Evolutionary conservation across 805 yeast species (phyloP), one percentile per base, ranked within the genome.

Genomic region (Kazachstania martiniae): DNA sequence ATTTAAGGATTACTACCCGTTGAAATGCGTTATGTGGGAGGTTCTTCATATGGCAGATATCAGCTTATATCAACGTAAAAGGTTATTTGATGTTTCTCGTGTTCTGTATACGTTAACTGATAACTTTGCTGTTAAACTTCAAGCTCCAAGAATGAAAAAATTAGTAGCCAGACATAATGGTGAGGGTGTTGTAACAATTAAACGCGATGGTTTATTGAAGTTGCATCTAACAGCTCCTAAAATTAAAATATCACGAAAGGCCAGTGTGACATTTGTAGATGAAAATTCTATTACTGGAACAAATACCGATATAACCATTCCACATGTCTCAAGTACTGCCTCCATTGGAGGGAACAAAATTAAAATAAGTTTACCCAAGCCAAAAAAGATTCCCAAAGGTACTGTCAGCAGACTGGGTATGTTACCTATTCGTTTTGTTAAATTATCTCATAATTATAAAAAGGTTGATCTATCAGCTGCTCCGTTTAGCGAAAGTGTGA

Each of bases 81-180:
- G 66, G 22, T 46, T 89, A 7, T 76, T 81, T 42, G 80, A 74
- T 36, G 47, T 83, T 3, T 63, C 82, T 32, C 72, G 74, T 26
- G 68, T 89, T 7, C 56, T 89, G 18, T 82, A 73, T 44, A 68
- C 68, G 25, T 71, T 86, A 5, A 56, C 61, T 19, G 77, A 80
- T 40, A 63, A 72, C 2, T 66, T 77, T 28, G 48, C 69, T n/a
- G 85, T 85, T 2, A 67, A 60, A 3, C 58, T 86, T 15, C 68
- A 74, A 5, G 58, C 75, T 10, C 95, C 95, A 3, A 67, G 75
- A 42, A 74, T 74, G 32, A 77, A 72, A 49, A 73, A 72, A 41
- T 61, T 91, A 16, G 72, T 70, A 6, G 83, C 85, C 0, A 68
- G 66, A 41, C 44, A 70, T 32, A 40, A 65, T 4, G 79, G 72